phyloP scores from a whole-genome alignment of 139 green algal species.

The Micromonas pusilla region DNA sequence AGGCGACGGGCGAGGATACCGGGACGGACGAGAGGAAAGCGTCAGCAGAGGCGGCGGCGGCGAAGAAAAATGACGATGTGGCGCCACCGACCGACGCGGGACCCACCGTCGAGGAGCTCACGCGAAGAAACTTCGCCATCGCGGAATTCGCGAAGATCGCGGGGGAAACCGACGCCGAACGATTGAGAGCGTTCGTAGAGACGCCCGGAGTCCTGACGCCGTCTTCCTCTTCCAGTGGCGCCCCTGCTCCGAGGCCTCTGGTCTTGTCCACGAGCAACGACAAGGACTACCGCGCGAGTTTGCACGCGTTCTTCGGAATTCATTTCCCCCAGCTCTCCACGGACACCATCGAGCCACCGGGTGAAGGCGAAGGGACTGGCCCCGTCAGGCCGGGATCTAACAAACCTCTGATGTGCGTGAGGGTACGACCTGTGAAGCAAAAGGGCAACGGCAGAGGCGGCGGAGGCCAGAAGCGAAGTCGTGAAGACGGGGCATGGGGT shows the following conservation, averaged over 20 bases:
- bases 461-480: not conserved
- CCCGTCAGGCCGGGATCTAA: not conserved
- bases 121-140: not conserved
- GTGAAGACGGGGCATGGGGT: not conserved
- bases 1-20: not conserved
- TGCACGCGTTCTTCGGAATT: constrained; percentile 38
- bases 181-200: constrained; percentile 8
- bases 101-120: not conserved
- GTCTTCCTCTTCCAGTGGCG: no score
- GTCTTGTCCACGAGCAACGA: constrained; percentile 18
- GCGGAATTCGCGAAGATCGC: constrained; percentile 4
- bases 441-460: not conserved
- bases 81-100: not conserved
- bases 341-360: not conserved
- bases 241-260: not conserved
- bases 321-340: constrained; percentile 14
- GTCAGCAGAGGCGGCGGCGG: not conserved
- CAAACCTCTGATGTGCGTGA: not conserved
- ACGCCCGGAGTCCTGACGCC: constrained; percentile 7
- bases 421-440: not conserved
- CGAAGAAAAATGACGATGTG: not conserved
- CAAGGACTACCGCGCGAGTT: constrained; percentile 32
- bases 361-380: not conserved
- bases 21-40: not conserved
- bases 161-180: not conserved